A percentile compares a stretch with the other conserved stretches of the same genome.
These are phyloP conservation scores for Dothideomycetes sp. DNA, from an alignment of 2,329 filamentous ascomycete species.

Conservation along the genomic window DNA sequence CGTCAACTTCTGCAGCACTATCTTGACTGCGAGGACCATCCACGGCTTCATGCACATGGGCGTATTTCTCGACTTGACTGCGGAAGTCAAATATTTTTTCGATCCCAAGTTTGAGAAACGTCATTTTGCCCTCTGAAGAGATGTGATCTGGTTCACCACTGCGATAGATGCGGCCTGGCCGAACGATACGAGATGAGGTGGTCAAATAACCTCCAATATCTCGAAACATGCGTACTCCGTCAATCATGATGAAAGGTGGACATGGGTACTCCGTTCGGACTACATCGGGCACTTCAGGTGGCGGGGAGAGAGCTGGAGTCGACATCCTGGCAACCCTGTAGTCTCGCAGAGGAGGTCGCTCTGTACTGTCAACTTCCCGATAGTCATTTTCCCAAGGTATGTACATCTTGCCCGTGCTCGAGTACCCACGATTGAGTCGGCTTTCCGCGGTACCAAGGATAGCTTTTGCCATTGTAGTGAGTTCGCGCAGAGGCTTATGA, in stretches of 20 bases:
- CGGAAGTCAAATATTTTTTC: constrained; percentile 54
- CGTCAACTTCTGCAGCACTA: not conserved
- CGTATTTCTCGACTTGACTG: constrained; percentile 37
- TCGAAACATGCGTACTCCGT: constrained; percentile 53
- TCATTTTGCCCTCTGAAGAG: constrained; percentile 37
- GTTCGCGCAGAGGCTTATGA: constrained; percentile 4
- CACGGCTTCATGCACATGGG: not conserved
- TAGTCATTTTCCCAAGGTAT: constrained; percentile 3
- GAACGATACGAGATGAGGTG: constrained; percentile 30
- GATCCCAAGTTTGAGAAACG: constrained; percentile 42
- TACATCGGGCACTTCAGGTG: too few species aligned
- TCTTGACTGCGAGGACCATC: not conserved
- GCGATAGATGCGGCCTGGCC: constrained; percentile 48
- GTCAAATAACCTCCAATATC: constrained; percentile 48
- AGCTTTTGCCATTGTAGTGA: constrained; percentile 2
- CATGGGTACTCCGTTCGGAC: too few species aligned
- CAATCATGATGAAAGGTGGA: constrained; percentile 24
- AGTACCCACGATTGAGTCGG: not conserved
- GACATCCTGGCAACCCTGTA: constrained; percentile 1
- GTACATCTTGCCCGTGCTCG: constrained; percentile 1
- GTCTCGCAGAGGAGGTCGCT: not conserved
- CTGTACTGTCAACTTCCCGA: not conserved
- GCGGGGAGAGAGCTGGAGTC: too few species aligned
- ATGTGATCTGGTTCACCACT: constrained; percentile 52
- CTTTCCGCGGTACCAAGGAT: constrained; percentile 1